Evolutionary conservation across 2,329 filamentous ascomycete species (phyloP).

Genomic region (Venturia carpophila): DNA sequence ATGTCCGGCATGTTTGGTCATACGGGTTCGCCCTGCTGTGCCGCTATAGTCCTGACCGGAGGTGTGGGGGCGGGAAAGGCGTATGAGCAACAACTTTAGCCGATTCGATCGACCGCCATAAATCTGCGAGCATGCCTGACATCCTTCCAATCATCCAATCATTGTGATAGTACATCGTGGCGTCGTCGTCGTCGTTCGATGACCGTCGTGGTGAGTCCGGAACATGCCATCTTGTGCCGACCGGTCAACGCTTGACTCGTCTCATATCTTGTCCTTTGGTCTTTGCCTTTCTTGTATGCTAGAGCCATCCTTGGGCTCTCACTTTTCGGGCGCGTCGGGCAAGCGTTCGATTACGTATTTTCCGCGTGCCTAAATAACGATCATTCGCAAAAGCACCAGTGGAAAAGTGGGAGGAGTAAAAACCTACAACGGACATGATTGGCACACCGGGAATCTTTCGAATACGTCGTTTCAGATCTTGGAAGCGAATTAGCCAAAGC

Average conservation of each 20-base stretch:
- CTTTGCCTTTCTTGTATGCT: neutral
- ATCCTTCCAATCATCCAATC: neutral
- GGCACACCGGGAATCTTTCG: constrained; percentile 74
- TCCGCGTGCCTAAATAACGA: constrained; percentile 35
- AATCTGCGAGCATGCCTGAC: neutral
- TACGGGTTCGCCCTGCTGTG: neutral
- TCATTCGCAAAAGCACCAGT: neutral
- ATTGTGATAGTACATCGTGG: neutral
- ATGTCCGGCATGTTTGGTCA: neutral
- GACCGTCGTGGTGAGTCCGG: neutral
- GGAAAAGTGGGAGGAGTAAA: neutral
- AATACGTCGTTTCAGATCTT: constrained; percentile 71
- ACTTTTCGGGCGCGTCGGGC: constrained; percentile 70
- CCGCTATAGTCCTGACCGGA: neutral
- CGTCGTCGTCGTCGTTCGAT: neutral
- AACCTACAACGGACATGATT: constrained; percentile 68
- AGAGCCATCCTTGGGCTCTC: constrained; percentile 15
- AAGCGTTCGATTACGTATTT: constrained; percentile 94
- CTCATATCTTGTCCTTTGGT: neutral
- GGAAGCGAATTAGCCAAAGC: constrained; percentile 17
- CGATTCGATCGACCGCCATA: neutral
- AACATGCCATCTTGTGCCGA: neutral
- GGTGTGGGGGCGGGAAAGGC: neutral
- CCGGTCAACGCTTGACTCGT: neutral
- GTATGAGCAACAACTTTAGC: neutral